Base-by-base conservation (phyloP, 768 basidiomycete species). In the Porphyrellus cyaneotinctus region DNA sequence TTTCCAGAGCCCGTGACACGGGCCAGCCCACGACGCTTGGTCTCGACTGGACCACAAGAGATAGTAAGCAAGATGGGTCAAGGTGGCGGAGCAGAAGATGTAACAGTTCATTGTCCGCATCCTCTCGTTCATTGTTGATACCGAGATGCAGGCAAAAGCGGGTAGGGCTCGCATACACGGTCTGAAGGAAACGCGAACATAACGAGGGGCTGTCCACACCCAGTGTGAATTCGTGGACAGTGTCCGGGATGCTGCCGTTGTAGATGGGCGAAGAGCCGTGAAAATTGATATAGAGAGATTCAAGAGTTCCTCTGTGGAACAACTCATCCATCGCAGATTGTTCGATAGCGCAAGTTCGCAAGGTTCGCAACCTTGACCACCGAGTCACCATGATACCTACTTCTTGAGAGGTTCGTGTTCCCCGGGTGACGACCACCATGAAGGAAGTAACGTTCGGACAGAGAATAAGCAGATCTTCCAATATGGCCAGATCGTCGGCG, bases 391-490 rank as follows among this genome's bases (percentile, higher is more conserved):
- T 41, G 6, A 2, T 4, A 15, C 39, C 23, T 15, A 15, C 39
- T 41, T 41, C 23, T 14, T 2, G 6, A 41, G 12, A 24, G n/a
- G n/a, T 17, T 15, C 36, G 5, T 37, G 6, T 6, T 18, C 36
- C 18, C 36, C 8, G 6, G 17, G 13, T 13, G 12, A 6, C 13
- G 22, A 9, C 8, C 15, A 30, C 0, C 9, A 15, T 30, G 17
- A 43, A 30, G 42, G 17, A 30, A 30, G 26, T 43, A 36, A 65
- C 51, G 24, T 60, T 57, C 2, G 63, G 66, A 47, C 63, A 65
- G 23, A 51, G 43, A 2, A 28, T 31, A 2, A 51, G 58, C 22
- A 65, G 14, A n/a, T 58, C 53, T 12, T 56, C 51, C 4, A 67
- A 42, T 10, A 56, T 45, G 14, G 47, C 50, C 12, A 47, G 30